phyloP scores from a whole-genome alignment of 2,329 filamentous ascomycete species.

The Claviceps fusiformis region DNA sequence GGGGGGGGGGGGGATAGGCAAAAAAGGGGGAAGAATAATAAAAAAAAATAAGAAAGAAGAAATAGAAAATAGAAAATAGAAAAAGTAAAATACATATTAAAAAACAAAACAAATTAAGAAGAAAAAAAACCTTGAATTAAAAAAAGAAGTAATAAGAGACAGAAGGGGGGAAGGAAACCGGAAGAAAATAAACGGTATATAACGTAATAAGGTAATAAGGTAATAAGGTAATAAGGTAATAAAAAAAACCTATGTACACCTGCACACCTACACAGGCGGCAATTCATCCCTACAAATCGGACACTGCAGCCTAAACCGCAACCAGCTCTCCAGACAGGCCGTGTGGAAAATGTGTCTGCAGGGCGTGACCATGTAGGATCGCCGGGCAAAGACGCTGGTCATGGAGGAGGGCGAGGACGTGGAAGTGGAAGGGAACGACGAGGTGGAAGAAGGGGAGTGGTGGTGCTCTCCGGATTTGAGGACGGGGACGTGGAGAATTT shows the following conservation, averaged over 20 bases:
- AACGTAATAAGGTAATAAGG: neutral
- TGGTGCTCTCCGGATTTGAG: slow-evolving; percentile 43
- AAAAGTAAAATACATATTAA: no score
- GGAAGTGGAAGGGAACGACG: neutral
- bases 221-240: neutral
- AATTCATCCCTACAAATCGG: slow-evolving; percentile 87
- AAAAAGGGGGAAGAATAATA: no score
- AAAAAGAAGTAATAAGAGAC: neutral
- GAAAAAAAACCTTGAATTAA: neutral
- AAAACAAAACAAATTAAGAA: no score
- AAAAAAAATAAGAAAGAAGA: no score
- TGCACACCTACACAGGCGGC: slow-evolving; percentile 52
- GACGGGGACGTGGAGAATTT: slow-evolving; percentile 79
- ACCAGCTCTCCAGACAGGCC: slow-evolving; percentile 85
- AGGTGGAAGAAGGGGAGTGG: neutral
- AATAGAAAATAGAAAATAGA: no score
- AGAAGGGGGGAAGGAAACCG: neutral
- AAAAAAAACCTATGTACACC: no score
- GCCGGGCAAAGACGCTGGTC: slow-evolving; percentile 59
- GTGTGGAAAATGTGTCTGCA: slow-evolving; percentile 95
- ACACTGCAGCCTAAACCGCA: slow-evolving; percentile 84
- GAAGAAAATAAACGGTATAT: neutral
- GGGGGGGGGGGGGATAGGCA: no score
- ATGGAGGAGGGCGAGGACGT: slow-evolving; percentile 26
- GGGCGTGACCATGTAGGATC: slow-evolving; percentile 92